Conservation (phyloP, 1,139 yeast genomes). For the Scheffersomyces illinoinensis region DNA sequence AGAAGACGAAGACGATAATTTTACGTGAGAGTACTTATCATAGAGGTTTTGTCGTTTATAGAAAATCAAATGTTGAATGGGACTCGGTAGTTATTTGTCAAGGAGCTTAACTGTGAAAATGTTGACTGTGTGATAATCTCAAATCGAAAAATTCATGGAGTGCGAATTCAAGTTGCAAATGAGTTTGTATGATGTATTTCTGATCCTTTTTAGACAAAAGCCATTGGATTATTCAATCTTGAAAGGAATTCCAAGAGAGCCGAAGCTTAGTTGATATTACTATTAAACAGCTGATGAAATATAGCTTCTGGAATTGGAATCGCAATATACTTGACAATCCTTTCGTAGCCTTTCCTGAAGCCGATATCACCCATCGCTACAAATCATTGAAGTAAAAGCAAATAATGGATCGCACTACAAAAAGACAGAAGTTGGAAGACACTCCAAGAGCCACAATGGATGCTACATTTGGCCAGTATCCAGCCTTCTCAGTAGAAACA, state of each 20-base stretch:
- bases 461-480: slow-evolving; percentile 23
- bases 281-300: background rate
- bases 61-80: background rate
- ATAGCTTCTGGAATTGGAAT: background rate
- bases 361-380: background rate
- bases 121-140: too few relatives aligned
- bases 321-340: background rate
- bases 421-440: background rate
- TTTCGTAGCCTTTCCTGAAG: too few relatives aligned
- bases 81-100: too few relatives aligned
- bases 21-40: background rate
- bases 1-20: too few relatives aligned
- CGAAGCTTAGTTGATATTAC: background rate
- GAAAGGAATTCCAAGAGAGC: background rate
- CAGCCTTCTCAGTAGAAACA: slow-evolving; percentile 21
- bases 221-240: background rate
- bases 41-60: background rate
- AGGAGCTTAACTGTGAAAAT: too few relatives aligned
- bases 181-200: background rate
- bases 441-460: slow-evolving; percentile 3
- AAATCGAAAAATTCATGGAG: background rate
- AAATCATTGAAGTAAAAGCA: background rate
- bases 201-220: background rate
- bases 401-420: background rate
- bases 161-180: background rate